Percentiles rank a stretch among this genome's conserved stretches.
Evolutionary conservation across 2,329 filamentous ascomycete species (phyloP).

Genomic region (Coccinonectria pachysandricola): DNA sequence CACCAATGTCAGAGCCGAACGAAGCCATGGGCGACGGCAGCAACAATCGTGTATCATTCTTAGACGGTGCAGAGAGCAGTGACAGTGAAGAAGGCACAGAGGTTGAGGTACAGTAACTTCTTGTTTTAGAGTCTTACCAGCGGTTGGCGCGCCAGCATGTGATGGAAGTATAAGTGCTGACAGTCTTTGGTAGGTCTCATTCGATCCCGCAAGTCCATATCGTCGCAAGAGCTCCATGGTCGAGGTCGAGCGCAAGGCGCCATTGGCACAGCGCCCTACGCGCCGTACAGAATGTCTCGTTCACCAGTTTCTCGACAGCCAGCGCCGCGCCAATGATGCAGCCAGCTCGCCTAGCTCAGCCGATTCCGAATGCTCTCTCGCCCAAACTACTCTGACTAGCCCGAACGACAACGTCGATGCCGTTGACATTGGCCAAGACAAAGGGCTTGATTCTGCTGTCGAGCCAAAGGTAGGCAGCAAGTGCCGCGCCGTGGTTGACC

Average conservation of each 20-base stretch:
- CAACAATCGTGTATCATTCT: slow-evolving; percentile 18
- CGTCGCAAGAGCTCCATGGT: slow-evolving; percentile 58
- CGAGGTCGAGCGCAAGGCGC: slow-evolving; percentile 32
- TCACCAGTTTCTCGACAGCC: slow-evolving; percentile 52
- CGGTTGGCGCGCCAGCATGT: slow-evolving; percentile 1
- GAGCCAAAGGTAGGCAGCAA: slow-evolving; percentile 13
- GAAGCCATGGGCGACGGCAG: slow-evolving; percentile 10
- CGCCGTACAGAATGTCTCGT: slow-evolving; percentile 50
- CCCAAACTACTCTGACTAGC: slow-evolving; percentile 19
- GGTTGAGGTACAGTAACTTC: slow-evolving; percentile 35
- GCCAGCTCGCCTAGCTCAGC: slow-evolving; percentile 18
- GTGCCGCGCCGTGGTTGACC: slow-evolving; percentile 27
- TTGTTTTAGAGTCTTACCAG: not conserved
- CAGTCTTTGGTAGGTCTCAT: slow-evolving; percentile 47
- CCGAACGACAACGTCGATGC: slow-evolving; percentile 7
- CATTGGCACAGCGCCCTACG: slow-evolving; percentile 18
- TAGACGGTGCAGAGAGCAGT: slow-evolving; percentile 32
- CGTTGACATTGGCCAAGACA: slow-evolving; percentile 8
- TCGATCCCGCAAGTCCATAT: slow-evolving; percentile 50
- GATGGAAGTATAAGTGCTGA: no score
- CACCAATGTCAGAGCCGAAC: no score
- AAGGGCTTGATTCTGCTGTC: slow-evolving; percentile 11
- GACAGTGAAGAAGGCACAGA: slow-evolving; percentile 38
- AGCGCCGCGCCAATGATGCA: slow-evolving; percentile 29
- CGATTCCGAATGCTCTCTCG: slow-evolving; percentile 18